Evolutionary conservation across 2,329 filamentous ascomycete genomes (phyloP), one percentile per base, ranked within the genome.

Genomic region (Claviceps purpurea): DNA sequence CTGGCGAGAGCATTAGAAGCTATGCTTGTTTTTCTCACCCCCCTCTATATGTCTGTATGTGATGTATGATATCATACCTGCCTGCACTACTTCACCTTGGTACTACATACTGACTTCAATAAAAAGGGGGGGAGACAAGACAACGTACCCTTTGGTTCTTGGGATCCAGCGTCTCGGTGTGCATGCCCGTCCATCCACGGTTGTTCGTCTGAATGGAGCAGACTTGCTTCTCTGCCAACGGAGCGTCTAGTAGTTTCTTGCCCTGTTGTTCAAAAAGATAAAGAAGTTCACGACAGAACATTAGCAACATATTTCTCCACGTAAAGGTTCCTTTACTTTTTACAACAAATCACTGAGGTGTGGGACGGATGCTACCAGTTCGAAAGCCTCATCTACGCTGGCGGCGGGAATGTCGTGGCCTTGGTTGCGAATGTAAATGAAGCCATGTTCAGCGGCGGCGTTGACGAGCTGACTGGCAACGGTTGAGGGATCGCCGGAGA

Each of bases 141-240:
- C 3, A 34, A 65, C 70, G 61, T 73, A 86, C 87, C 67, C 82
- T 81, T 66, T 96, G 89, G 52, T 82, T 81, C 59, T 82, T 81
- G 2, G 90, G 89, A 64, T 97, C 91, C 11, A 97, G 72, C 0
- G 85, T 91, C 70, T 98, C 91, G 13, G 81, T 81, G 61, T 91
- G 85, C 85, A 95, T 90, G 16, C 81, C 82, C 1, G 86, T 80
- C 89, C 90, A 98, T 54, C 91, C 93, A 43, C 82, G 80, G 63
- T 97, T 97, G 72, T 93, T 76, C 30, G 81, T 81, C 60, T 81
- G 76, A 56, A 96, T 95, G 11, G 78, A 78, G 62, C 84, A 95
- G 61, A 73, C 70, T 55, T 81, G 71, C 67, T 95, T 96, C 57
- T 89, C 84, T 55, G 83, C 78, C 0, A 74, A 52, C 0, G 89